These are phyloP conservation scores for Flaveria trinervia DNA, from an alignment of 129 eudicot species.

Conservation along the genomic window DNA sequence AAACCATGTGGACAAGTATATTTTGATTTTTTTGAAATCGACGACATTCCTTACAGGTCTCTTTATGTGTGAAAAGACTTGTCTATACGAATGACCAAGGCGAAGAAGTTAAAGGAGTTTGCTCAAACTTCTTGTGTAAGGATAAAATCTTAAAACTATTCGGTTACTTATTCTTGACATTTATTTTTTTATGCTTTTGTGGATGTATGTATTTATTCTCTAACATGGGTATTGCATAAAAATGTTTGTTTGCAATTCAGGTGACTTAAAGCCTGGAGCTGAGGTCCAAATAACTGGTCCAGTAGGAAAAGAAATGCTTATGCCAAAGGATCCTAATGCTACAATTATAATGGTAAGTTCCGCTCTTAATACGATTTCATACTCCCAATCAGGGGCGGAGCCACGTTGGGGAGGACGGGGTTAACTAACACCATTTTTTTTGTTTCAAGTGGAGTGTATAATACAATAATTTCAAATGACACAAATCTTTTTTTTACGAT, in stretches of 20 bases:
- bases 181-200: background rate
- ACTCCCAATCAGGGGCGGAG: too few relatives aligned
- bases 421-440: too few relatives aligned
- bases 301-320: slow-evolving; percentile 99
- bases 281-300: slow-evolving; percentile 92
- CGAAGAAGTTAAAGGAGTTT: slow-evolving; percentile 89
- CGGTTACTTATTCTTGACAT: background rate
- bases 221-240: background rate
- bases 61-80: slow-evolving; percentile 94
- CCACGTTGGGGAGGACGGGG: too few relatives aligned
- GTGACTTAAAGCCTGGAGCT: slow-evolving; percentile 91
- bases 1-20: background rate
- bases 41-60: slow-evolving; percentile 54
- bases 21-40: slow-evolving; percentile 5
- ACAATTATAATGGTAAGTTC: slow-evolving; percentile 75
- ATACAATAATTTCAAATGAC: too few relatives aligned
- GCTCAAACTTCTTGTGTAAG: slow-evolving; percentile 99
- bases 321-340: slow-evolving; percentile 99
- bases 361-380: background rate
- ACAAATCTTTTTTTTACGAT: too few relatives aligned
- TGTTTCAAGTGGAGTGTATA: too few relatives aligned
- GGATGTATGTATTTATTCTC: background rate
- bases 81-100: slow-evolving; percentile 96
- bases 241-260: slow-evolving; percentile 41
- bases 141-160: slow-evolving; percentile 3